Evolutionary conservation across 257 asterid genomes (phyloP).

Genomic region (Nicotiana noctiflora): DNA sequence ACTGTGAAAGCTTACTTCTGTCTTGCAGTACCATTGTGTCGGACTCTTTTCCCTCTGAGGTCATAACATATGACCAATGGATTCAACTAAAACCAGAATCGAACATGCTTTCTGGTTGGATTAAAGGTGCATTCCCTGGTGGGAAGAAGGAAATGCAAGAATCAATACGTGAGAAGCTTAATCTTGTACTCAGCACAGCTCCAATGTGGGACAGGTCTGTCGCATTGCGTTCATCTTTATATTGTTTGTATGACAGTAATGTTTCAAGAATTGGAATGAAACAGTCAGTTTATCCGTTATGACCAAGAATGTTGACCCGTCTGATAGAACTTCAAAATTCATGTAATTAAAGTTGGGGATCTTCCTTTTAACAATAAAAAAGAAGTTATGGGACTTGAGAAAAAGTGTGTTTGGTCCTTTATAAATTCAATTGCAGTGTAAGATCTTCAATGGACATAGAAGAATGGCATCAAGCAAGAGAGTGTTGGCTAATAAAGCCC

Average conservation of each 20-base stretch:
- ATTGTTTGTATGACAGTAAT: background rate
- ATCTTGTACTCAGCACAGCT: conserved; percentile 63
- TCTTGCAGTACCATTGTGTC: conserved; percentile 49
- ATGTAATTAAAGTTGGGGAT: too few relatives aligned
- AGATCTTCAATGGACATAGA: background rate
- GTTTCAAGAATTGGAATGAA: background rate
- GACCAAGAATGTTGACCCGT: background rate
- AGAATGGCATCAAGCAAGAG: background rate
- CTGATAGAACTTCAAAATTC: background rate
- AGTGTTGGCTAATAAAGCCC: background rate
- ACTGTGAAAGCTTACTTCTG: background rate
- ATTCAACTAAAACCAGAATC: conserved; percentile 52
- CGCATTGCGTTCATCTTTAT: background rate
- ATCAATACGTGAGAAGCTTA: conserved; percentile 48
- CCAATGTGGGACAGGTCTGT: conserved; percentile 89
- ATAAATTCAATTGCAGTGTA: background rate
- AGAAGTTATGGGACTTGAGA: background rate
- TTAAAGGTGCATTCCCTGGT: conserved; percentile 62
- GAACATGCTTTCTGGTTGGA: conserved; percentile 59
- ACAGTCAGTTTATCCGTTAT: background rate
- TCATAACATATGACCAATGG: conserved; percentile 77
- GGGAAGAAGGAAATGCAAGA: conserved; percentile 73
- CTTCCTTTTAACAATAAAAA: too few relatives aligned
- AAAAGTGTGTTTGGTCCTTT: background rate
- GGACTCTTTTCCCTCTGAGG: conserved; percentile 65